Percentiles rank a stretch among this genome's conserved stretches.
Conservation (phyloP, 2,329 filamentous ascomycete genomes). For the Penicillium thymicola region DNA sequence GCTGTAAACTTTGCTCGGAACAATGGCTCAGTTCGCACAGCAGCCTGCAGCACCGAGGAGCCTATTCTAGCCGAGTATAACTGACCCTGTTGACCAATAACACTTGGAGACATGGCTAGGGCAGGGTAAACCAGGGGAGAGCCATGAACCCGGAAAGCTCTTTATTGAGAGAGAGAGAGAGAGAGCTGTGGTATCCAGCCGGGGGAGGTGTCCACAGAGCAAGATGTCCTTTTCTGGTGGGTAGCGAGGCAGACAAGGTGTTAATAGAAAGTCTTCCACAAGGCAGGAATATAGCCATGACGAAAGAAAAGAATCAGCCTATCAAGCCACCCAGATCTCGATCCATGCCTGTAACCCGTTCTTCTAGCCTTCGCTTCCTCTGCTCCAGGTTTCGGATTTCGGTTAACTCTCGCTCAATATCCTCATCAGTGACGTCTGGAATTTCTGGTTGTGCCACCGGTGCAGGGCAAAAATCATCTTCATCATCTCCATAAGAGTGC, state of each 20-base stretch:
- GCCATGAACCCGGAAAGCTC: background rate
- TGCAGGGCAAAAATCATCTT: conserved; percentile 53
- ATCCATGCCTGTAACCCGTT: conserved; percentile 65
- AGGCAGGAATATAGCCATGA: background rate
- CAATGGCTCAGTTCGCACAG: background rate
- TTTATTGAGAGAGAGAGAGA: background rate
- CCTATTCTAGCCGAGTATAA: background rate
- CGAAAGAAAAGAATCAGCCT: conserved; percentile 38
- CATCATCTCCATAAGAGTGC: conserved; percentile 52
- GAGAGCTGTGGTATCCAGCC: background rate
- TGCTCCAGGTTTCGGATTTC: conserved; percentile 61
- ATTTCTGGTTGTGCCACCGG: conserved; percentile 22
- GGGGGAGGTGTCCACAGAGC: background rate
- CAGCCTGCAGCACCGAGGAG: background rate
- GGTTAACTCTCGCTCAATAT: conserved; percentile 47
- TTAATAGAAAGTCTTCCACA: background rate
- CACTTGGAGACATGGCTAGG: background rate
- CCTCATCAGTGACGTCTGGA: conserved; percentile 40
- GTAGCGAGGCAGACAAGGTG: background rate
- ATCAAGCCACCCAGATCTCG: conserved; percentile 63
- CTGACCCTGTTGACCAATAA: background rate
- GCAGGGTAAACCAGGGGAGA: background rate
- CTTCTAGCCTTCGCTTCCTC: conserved; percentile 61
- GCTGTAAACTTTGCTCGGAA: background rate
- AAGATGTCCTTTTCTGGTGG: background rate